Evolutionary conservation across 2,329 filamentous ascomycete species (phyloP).

Genomic region (Aureobasidium subglaciale): DNA sequence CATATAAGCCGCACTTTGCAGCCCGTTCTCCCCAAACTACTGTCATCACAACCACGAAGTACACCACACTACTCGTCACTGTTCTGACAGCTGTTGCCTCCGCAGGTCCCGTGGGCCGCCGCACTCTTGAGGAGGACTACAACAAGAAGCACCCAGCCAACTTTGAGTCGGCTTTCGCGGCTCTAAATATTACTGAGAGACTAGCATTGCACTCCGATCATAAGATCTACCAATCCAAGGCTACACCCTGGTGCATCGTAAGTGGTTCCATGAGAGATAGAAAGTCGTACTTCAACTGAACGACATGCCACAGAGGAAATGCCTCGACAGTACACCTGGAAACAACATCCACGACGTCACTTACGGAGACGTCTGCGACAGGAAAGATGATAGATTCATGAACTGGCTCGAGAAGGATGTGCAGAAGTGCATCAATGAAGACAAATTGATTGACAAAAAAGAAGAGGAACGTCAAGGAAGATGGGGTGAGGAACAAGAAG

Average conservation of each 20-base stretch:
- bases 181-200: neutral
- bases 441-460: too few species aligned
- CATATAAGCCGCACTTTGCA: too few species aligned
- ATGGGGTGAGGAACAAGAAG: too few species aligned
- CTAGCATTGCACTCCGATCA: neutral
- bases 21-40: too few species aligned
- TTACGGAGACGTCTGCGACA: neutral
- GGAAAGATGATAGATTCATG: neutral
- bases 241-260: neutral
- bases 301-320: neutral
- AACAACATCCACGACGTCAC: neutral
- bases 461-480: neutral
- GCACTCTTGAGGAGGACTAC: neutral
- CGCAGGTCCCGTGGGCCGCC: neutral
- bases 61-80: neutral
- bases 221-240: neutral
- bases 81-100: neutral
- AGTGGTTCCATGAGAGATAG: neutral
- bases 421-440: neutral
- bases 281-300: neutral
- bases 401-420: neutral
- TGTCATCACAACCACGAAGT: too few species aligned
- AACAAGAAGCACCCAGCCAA: too few species aligned
- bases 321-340: neutral
- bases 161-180: neutral